Evolutionary conservation across 2,329 filamentous ascomycete genomes (phyloP), one percentile per base, ranked within the genome.

Genomic region (Phialemoniopsis sp.): DNA sequence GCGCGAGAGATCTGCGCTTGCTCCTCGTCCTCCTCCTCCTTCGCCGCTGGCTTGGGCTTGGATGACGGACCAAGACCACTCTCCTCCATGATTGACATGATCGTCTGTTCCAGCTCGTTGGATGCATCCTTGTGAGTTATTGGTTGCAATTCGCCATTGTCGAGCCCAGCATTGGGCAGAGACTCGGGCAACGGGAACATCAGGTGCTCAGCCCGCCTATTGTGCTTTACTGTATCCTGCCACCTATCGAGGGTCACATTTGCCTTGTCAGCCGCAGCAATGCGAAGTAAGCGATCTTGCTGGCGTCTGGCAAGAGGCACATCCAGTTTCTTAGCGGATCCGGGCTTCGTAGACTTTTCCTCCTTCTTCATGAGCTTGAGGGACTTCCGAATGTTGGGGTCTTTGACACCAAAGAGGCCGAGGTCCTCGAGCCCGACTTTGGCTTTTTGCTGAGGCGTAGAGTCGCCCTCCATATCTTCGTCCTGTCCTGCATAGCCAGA

Each of bases 201-300:
- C 12, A 98, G 70, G 59, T 95, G 89, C 47, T 97, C 93, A 2
- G 91, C 90, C 50, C 89, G 78, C 43, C 93, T 85, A 61, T 96
- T 96, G 26, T 88, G 81, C 65, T 96, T 95, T 54, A 98, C 89
- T 0, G 93, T 97, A 44, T 96, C 91, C 26, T 85, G 85, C 93
- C 93, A 98, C 52, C 89, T 81, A 46, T 87, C 82, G 18, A 98
- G 71, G 0, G 89, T 91, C 61, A 96, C 85, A 54, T 94, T 95
- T 37, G 89, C 90, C 69, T 95, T 90, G 29, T 89, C 81, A 52
- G 90, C 94, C 3, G 93, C 93, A 17, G 82, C 89, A 38, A 73
- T 71, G 37, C 93, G 87, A 54, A 95, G 85, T 13, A 96, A 65
- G 36, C 82, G 81, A 56, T 90, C 89, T 60, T 97, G 91, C 52